These are phyloP conservation scores for Wickerhamomyces rabaulensis DNA, from an alignment of 805 yeast genomes.

Conservation along the genomic window DNA sequence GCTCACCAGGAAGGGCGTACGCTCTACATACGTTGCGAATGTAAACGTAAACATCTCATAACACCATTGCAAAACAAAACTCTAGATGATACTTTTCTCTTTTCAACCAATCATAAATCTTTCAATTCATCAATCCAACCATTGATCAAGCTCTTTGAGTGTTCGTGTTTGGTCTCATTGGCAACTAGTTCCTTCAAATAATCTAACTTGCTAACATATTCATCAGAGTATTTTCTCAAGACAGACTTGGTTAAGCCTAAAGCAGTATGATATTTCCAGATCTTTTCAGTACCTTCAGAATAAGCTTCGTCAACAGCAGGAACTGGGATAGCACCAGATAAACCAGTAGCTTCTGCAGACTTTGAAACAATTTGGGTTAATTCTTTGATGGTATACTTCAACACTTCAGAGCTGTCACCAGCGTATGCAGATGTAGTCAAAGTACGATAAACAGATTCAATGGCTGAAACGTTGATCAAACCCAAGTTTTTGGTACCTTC, in stretches of 20 bases:
- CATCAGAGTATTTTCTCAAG: constrained; percentile 40
- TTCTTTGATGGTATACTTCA: constrained; percentile 25
- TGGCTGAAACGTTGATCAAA: constrained; percentile 39
- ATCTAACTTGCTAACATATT: constrained; percentile 28
- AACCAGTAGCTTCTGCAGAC: constrained; percentile 16
- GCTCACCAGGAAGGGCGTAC: no score
- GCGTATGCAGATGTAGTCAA: constrained; percentile 23
- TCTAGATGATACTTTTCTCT: neutral
- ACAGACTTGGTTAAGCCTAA: constrained; percentile 33
- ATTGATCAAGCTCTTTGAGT: constrained; percentile 23
- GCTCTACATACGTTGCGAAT: neutral
- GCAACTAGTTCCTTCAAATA: constrained; percentile 31
- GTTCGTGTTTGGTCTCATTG: constrained; percentile 27
- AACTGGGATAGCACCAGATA: constrained; percentile 19
- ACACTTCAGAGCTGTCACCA: constrained; percentile 18
- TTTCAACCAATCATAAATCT: constrained; percentile 7
- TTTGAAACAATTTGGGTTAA: constrained; percentile 20
- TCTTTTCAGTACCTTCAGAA: constrained; percentile 28
- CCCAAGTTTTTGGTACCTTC: constrained; percentile 28
- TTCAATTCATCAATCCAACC: constrained; percentile 31
- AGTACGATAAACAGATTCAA: constrained; percentile 37
- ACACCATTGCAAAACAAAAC: neutral
- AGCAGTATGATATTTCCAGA: constrained; percentile 38
- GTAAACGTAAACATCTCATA: neutral
- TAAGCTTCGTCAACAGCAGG: constrained; percentile 24